Percentiles rank a stretch among this genome's conserved stretches.
Evolutionary conservation across 2,329 filamentous ascomycete species (phyloP).

Genomic region (Chaetomiaceae sp.): DNA sequence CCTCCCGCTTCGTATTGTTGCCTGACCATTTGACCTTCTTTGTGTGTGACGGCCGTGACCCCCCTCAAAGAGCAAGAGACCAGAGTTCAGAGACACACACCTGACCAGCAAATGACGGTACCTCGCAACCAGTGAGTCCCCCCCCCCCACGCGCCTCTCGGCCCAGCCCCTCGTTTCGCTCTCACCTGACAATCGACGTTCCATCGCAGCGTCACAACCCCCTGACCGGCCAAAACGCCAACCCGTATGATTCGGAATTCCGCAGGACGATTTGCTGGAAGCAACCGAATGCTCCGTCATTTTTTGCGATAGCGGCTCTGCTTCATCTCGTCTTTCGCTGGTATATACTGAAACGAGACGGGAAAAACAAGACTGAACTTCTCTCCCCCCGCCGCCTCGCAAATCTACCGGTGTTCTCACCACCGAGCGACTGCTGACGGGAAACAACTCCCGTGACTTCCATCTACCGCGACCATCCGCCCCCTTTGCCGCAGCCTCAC

Average conservation of each 20-base stretch:
- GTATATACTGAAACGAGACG: slow-evolving; percentile 15
- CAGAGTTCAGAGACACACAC: not conserved
- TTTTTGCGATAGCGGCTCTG: not conserved
- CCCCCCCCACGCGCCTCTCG: slow-evolving; percentile 1
- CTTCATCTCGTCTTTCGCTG: slow-evolving; percentile 8
- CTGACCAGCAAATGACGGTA: not conserved
- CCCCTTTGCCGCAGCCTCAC: not conserved
- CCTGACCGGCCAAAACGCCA: slow-evolving; percentile 7
- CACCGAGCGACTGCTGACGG: not conserved
- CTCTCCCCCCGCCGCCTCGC: slow-evolving; percentile 8
- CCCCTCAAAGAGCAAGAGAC: not conserved
- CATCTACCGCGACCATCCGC: not conserved
- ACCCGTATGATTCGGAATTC: no score
- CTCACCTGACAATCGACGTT: slow-evolving; percentile 12
- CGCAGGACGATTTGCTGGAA: no score
- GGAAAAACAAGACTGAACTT: slow-evolving; percentile 4
- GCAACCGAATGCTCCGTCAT: not conserved
- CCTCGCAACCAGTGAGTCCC: no score
- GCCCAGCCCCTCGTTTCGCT: slow-evolving; percentile 17
- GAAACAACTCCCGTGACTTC: not conserved
- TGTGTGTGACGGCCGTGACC: slow-evolving; percentile 1
- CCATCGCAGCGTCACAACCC: slow-evolving; percentile 16
- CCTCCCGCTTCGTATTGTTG: not conserved
- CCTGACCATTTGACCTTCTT: not conserved
- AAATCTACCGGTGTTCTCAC: not conserved